These are phyloP conservation scores for Cinnamomum chago DNA, from an alignment of 164 flowering plant genomes.

Conservation along the genomic window DNA sequence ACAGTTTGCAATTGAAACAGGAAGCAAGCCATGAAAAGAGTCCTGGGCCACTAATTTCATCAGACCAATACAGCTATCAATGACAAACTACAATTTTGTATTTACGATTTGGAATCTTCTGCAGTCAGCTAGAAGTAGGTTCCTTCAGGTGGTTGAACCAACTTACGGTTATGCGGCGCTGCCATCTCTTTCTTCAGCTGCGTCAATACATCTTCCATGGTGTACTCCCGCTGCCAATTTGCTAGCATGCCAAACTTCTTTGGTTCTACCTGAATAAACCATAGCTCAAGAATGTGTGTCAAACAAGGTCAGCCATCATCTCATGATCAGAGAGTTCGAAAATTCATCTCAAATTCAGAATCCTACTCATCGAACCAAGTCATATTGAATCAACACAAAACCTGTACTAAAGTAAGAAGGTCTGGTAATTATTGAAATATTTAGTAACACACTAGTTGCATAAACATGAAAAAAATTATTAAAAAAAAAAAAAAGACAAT, in stretches of 20 bases:
- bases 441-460: no score
- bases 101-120: background rate
- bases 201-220: constrained; percentile 84
- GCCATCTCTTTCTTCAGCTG: constrained; percentile 95
- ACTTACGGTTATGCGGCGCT: constrained; percentile 75
- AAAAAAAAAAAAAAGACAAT: no score
- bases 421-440: no score
- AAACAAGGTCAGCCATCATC: background rate
- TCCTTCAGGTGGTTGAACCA: constrained; percentile 93
- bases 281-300: background rate
- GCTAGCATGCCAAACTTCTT: constrained; percentile 77
- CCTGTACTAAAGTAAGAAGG: no score
- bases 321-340: background rate
- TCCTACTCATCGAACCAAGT: no score
- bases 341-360: no score
- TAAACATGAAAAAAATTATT: no score
- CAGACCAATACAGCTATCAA: background rate
- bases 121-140: constrained; percentile 63
- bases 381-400: no score
- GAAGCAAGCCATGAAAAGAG: background rate
- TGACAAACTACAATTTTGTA: background rate
- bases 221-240: constrained; percentile 85
- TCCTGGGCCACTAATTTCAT: background rate
- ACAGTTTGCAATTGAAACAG: background rate
- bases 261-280: constrained; percentile 57